A percentile compares a stretch with the other conserved stretches of the same genome.
These are phyloP conservation scores for Vinca major DNA, from an alignment of 305 asterid species.

Conservation along the genomic window DNA sequence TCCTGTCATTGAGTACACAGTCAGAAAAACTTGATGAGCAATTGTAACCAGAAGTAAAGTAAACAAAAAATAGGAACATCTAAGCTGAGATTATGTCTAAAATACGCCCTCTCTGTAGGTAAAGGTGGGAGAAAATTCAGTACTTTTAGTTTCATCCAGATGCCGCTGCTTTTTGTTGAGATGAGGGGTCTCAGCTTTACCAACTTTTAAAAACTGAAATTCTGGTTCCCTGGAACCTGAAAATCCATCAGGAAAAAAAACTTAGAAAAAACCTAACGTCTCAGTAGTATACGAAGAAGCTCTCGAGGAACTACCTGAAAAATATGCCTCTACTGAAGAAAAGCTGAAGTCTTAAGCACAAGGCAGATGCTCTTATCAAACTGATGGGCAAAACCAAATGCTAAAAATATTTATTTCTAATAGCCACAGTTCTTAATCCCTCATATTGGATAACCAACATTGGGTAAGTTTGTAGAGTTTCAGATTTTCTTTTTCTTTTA, in stretches of 20 bases:
- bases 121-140: constrained; percentile 31
- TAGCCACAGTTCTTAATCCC: not conserved
- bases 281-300: not conserved
- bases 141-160: constrained; percentile 25
- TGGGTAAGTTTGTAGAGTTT: not conserved
- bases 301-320: not conserved
- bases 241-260: constrained; percentile 15
- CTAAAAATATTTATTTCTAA: not conserved
- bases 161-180: constrained; percentile 23
- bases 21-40: constrained; percentile 17
- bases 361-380: not conserved
- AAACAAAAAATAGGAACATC: constrained; percentile 15
- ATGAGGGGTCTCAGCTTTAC: constrained; percentile 21
- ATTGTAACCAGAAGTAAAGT: constrained; percentile 8
- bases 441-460: not conserved
- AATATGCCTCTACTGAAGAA: not conserved
- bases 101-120: constrained; percentile 39
- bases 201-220: constrained; percentile 31
- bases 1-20: constrained; percentile 31
- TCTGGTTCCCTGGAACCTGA: constrained; percentile 41
- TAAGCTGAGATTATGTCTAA: constrained; percentile 2
- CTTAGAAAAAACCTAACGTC: not conserved
- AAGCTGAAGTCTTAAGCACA: not conserved
- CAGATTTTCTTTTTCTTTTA: not conserved
- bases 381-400: constrained; percentile 4